Base-by-base conservation (phyloP, 768 basidiomycete genomes). In the Neoboletus magnificus region DNA sequence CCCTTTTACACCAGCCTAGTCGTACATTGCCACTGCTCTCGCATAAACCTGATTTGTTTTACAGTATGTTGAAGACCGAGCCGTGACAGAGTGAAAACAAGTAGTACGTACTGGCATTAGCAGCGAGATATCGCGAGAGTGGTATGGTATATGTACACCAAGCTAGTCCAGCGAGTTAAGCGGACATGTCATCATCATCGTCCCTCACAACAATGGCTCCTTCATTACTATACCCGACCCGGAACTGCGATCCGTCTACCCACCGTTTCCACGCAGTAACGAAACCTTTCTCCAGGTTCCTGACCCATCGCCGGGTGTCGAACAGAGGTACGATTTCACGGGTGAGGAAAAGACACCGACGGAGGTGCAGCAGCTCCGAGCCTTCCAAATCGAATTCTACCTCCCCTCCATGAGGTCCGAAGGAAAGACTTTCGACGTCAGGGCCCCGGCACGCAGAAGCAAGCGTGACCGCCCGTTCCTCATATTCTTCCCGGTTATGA, bases 271-370 rank as follows among this genome's bases (percentile, higher is more conserved):
- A 82, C 0, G 77, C 77, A 20, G 69, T 71, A 32, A 57, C 29
- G 23, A 73, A 71, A 1, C 75, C 79, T 58, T 76, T 76, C 66
- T 82, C 81, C 44, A 80, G 58, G 50, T 81, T 79, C 50, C 62
- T 62, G 18, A 75, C 76, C 79, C 80, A 82, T 32, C 77, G 66
- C 46, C 33, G 48, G 2, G 81, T 82, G 52, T 82, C 81, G 55
- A 81, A 82, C 43, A 82, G 60, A 0, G 81, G 77, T 60, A 74
- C 74, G 5, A 57, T 58, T 35, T 77, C 76, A 5, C 81, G 65
- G 41, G 66, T 62, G 15, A 78, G 56, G 64, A 76, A 81, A 16
- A 82, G 65, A 47, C 72, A 66, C 36, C 68, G 66, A 13, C 79
- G 74, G 44, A 82, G 65, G 6, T 71, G 63, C 18, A 76, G 58